Evolutionary conservation across 345 rosid genomes (phyloP), one percentile per base, ranked within the genome.

Genomic region (Syzygium aqueum): DNA sequence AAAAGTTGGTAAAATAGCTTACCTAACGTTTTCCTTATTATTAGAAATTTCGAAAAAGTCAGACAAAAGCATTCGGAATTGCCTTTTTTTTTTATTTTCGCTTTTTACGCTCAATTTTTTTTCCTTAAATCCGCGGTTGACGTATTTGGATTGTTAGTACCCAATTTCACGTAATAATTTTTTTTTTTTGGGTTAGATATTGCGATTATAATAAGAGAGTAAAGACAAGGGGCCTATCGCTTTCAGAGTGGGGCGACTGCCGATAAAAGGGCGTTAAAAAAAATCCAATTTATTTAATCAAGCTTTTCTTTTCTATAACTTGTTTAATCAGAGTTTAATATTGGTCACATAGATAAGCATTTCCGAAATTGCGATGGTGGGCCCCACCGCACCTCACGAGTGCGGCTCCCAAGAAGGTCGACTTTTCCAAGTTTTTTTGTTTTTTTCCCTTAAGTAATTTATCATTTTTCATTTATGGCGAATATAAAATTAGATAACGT

Each of bases 131-230:
- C 1, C 3, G 15, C 77, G 40, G 77, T 40, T 16, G 11, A 28
- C 9, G 77, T 28, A 15, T 33, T 9, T 7, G 37, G 77, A 1
- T 28, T 3, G 8, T 65, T 33, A 19, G 1, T 17, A 16, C 78
- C 10, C 0, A 4, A 8, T 9, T 19, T 33, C 7, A 17, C 43
- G 16, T 8, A 1, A 16, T 16, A 16, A 22, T 8, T 8, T 21
- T 17, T 30, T 30, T 14, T 2, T 65, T 67, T 5, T 13, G 2
- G 17, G 23, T 10, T 16, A 1, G 33, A 21, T 19, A 33, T 67
- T 17, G 43, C 13, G 11, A 67, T 67, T 67, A 17, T 33, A 33
- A 67, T 67, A 67, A 33, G 80, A 19, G 0, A 9, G 80, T 5
- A 40, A 67, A 67, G 25, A 8, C 40, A 2, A 16, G 11, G 19